Base-by-base conservation (phyloP, 148 eudicot species). In the Rhododendron simsii region DNA sequence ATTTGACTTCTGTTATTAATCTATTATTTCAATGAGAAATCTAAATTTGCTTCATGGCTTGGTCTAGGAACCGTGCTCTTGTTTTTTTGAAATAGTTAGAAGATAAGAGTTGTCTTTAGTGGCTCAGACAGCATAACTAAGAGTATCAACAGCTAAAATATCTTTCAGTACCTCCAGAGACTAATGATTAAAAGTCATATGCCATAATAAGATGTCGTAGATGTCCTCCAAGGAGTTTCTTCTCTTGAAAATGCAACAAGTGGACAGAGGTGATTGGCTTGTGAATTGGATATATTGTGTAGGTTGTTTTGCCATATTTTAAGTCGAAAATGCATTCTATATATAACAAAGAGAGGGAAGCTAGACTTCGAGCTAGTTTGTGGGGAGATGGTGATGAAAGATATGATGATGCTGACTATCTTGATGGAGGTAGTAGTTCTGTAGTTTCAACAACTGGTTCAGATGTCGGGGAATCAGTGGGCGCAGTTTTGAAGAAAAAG, bases 281-380 rank as follows among this genome's bases (percentile, higher is more conserved):
- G 18, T 47, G 28, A 21, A 76, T 28, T 39, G 35, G 33, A 11
- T 59, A 63, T 89, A 48, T 85, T 91, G 48, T 89, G 83, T 89
- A 95, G 98, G 99, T 94, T 85, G 96, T 95, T 75, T 89, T 97
- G 48, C 99, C 99, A 4, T 97, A 97, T 90, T 90, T 97, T 35
- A 95, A 93, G 95, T 97, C 98, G 89, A 97, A 94, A 87, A 89
- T 97, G 90, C 96, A 94, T 82, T 90, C 99, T 51, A 86, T 94
- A 48, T 97, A 95, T 91, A 93, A 91, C 87, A 93, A 88, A 91
- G 98, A 95, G 88, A 94, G 99, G 90, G 99, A 97, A 91, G 93
- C 96, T 82, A 90, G 95, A 39, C 95, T 97, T 90, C 98, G 91
- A 83, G 98, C 98, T 81, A 95, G 94, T 91, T 91, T 97, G 78